Conservation (phyloP, 1,139 yeast genomes). For the Magnusiomyces suaveolens region DNA sequence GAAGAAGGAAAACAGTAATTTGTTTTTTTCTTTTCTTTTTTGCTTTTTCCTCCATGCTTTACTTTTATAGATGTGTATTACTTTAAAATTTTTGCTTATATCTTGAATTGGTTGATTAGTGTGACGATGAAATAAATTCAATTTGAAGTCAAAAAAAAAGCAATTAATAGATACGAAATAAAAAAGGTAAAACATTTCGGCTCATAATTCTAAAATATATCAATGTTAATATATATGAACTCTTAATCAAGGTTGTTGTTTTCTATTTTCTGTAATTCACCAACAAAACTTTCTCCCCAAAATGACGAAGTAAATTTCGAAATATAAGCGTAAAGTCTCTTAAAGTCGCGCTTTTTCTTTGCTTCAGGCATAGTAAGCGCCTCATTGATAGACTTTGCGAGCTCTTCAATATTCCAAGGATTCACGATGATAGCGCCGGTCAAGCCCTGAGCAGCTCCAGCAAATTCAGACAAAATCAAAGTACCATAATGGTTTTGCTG, state of each 20-base stretch:
- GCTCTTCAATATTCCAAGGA: slow-evolving; percentile 97
- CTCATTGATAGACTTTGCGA: slow-evolving; percentile 77
- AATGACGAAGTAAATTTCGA: slow-evolving; percentile 87
- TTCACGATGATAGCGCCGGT: slow-evolving; percentile 90
- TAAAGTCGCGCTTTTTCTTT: slow-evolving; percentile 65
- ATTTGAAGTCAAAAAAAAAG: no score
- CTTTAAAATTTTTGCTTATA: no score
- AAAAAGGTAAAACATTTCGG: no score
- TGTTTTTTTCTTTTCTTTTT: neutral
- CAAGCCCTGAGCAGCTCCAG: slow-evolving; percentile 97
- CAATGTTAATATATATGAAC: no score
- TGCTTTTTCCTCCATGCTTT: no score
- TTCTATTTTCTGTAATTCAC: slow-evolving; percentile 50
- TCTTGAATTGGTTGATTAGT: no score
- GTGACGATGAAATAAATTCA: no score
- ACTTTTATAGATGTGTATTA: no score
- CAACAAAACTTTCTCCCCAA: slow-evolving; percentile 96
- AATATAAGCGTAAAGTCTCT: slow-evolving; percentile 74
- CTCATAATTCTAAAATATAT: no score
- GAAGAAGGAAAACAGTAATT: no score
- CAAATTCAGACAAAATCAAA: slow-evolving; percentile 80
- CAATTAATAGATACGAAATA: no score
- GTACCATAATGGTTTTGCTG: slow-evolving; percentile 83
- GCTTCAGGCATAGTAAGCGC: slow-evolving; percentile 79
- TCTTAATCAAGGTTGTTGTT: no score